Base-by-base conservation (phyloP, 1,284 basidiomycete genomes). In the Pulchroboletus neoregius region DNA sequence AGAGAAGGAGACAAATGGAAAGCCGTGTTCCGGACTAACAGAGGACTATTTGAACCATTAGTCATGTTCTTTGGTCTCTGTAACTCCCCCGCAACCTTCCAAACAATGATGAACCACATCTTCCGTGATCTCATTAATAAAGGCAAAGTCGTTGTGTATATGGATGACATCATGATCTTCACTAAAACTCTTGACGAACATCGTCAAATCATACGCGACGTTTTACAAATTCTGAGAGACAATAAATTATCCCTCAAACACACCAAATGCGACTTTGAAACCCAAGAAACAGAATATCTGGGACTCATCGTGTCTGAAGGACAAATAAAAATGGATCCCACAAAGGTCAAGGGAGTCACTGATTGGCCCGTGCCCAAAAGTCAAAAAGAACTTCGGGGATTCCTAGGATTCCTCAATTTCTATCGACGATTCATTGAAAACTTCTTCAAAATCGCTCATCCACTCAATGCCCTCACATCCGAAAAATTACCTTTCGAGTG, bases 361-460 rank as follows among this genome's bases (percentile, higher is more conserved):
- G 27, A 52, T 0, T 78, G 75, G 75, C 67, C 65, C 0, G 15
- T 28, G 0, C 73, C 70, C 0, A 54, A 41, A 5, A 20, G 0
- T 61, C 31, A 0, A 38, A 56, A 58, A 22, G 4, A 72, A 71
- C 45, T 76, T 3, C 4, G 27, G 8, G 8, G 16, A 3, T 39
- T 30, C 18, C 12, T 24, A n/a, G 36, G 22, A 7, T 20, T 41
- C 18, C 10, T 38, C 0, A 26, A 31, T 10, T 44, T 70, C 53
- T 79, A 77, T 39, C 39, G 66, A 0, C 43, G 59, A 0, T 79
- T 78, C 48, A 70, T 79, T 1, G 45, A 62, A 6, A 76, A 68
- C 40, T 58, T 69, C 0, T 37, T 57, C 0, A 9, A 31, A 8
- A 58, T 71, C 4, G 58, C 65, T 68, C 66, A 0, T 4, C 43